Conservation (phyloP, 1,284 basidiomycete genomes). For the Sutorius eximius region DNA sequence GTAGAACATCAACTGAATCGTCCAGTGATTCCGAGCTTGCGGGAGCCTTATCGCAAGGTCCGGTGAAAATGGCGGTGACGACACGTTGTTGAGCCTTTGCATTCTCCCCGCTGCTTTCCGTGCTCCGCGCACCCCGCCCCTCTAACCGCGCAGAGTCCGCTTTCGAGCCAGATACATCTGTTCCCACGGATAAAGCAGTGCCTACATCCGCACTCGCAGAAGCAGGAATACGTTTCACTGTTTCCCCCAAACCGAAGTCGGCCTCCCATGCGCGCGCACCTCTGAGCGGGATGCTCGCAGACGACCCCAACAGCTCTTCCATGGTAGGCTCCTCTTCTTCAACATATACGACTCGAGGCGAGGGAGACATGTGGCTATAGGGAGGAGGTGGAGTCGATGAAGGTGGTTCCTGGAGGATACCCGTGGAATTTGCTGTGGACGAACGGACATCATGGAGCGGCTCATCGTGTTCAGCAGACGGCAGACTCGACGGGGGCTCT, state of each 20-base stretch:
- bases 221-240: slow-evolving; percentile 29
- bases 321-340: slow-evolving; percentile 32
- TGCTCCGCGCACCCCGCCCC: background rate
- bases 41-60: background rate
- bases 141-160: slow-evolving; percentile 2
- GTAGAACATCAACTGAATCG: slow-evolving; percentile 8
- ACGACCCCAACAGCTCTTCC: slow-evolving; percentile 29
- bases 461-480: background rate
- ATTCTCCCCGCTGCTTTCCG: slow-evolving; percentile 8
- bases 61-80: slow-evolving; percentile 36
- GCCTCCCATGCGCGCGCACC: slow-evolving; percentile 35
- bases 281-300: slow-evolving; percentile 18
- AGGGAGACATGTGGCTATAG: slow-evolving; percentile 2
- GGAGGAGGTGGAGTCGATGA: slow-evolving; percentile 20
- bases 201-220: background rate
- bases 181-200: background rate
- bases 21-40: slow-evolving; percentile 1
- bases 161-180: background rate
- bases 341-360: background rate
- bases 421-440: background rate
- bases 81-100: slow-evolving; percentile 20
- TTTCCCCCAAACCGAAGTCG: slow-evolving; percentile 29
- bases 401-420: slow-evolving; percentile 1
- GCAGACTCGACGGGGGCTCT: background rate
- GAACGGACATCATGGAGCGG: background rate